Evolutionary conservation across 768 basidiomycete species (phyloP).

Genomic region (Pulveroboletus sp.): DNA sequence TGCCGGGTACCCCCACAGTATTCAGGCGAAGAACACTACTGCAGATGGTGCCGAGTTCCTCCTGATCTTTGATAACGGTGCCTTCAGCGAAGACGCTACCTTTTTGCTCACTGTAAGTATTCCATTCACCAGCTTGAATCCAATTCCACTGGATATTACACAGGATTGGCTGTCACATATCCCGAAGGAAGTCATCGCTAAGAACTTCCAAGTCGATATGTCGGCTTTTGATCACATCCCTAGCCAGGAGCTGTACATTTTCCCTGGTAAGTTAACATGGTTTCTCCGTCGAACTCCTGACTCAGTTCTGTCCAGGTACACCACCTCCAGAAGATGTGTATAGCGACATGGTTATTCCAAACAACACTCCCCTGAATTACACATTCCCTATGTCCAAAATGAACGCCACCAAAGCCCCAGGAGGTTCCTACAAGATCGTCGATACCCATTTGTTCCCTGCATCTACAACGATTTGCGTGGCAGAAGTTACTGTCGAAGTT

Average conservation of each 20-base stretch:
- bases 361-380: conserved; percentile 48
- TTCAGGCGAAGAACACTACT: conserved; percentile 48
- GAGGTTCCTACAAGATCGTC: conserved; percentile 58
- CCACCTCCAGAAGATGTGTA: conserved; percentile 41
- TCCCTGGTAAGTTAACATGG: conserved; percentile 33
- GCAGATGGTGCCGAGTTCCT: conserved; percentile 51
- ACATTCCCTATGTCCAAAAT: conserved; percentile 53
- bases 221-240: conserved; percentile 55
- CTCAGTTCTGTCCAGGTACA: conserved; percentile 25
- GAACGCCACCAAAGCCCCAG: conserved; percentile 38
- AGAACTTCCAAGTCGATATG: conserved; percentile 53
- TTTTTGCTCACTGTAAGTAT: conserved; percentile 39
- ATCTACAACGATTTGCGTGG: conserved; percentile 50
- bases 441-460: conserved; percentile 54
- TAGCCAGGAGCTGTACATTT: conserved; percentile 51
- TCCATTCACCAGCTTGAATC: not conserved
- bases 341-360: conserved; percentile 45
- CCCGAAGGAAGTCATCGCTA: conserved; percentile 54
- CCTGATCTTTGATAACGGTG: conserved; percentile 39
- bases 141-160: not conserved
- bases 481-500: conserved; percentile 53
- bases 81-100: conserved; percentile 55
- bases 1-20: conserved; percentile 50
- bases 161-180: conserved; percentile 69
- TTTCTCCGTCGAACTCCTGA: not conserved